These are phyloP conservation scores for Daldinia caldariorum DNA, from an alignment of 495 filamentous ascomycete genomes.

Conservation along the genomic window DNA sequence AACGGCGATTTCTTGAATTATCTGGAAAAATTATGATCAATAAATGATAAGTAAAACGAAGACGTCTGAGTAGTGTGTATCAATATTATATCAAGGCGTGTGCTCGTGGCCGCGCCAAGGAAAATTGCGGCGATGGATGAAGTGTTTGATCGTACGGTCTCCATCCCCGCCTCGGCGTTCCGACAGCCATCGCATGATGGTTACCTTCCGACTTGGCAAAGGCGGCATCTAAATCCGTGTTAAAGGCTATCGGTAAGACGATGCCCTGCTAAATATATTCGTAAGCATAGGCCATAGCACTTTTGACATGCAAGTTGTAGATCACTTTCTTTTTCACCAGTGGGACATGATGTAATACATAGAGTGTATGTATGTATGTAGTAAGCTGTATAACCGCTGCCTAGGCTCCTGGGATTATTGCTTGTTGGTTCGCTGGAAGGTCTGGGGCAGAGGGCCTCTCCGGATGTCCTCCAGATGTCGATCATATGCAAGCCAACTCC, in stretches of 20 bases:
- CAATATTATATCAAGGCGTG: no score
- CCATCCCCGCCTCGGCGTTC: conserved; percentile 9
- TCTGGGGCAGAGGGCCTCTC: conserved; percentile 6
- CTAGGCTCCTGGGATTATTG: not conserved
- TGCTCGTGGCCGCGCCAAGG: no score
- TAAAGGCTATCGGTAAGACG: no score
- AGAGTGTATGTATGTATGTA: not conserved
- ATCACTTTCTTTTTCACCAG: not conserved
- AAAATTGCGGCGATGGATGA: not conserved
- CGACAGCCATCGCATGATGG: conserved; percentile 12
- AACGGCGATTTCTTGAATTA: no score
- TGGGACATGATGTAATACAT: conserved; percentile 15
- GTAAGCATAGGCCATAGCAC: not conserved
- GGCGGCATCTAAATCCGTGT: not conserved
- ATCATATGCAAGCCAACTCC: conserved; percentile 41
- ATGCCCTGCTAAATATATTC: not conserved
- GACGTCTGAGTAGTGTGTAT: not conserved
- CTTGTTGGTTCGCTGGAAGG: conserved; percentile 2
- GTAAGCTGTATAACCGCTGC: conserved; percentile 26
- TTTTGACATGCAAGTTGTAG: not conserved
- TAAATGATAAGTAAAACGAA: not conserved
- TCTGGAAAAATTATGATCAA: no score
- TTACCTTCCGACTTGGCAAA: conserved; percentile 2
- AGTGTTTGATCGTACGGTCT: not conserved
- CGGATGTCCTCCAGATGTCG: conserved; percentile 21